These are phyloP conservation scores for Floccularia luteovirens DNA, from an alignment of 768 basidiomycete species.

Conservation along the genomic window DNA sequence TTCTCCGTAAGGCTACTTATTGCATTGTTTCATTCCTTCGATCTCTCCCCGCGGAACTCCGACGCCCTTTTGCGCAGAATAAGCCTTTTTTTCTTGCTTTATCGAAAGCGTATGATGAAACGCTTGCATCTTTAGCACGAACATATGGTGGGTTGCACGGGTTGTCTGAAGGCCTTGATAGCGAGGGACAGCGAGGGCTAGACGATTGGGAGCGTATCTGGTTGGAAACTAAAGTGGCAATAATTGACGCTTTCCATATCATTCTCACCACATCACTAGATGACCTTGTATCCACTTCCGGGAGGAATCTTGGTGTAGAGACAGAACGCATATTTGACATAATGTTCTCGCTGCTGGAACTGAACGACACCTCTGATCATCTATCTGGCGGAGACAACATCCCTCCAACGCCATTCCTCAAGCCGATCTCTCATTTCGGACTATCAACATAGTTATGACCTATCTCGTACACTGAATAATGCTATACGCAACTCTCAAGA, in stretches of 20 bases:
- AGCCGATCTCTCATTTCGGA: slow-evolving; percentile 62
- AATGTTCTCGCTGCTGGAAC: slow-evolving; percentile 50
- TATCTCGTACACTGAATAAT: slow-evolving; percentile 40
- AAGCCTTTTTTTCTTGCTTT: slow-evolving; percentile 48
- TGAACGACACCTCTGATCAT: slow-evolving; percentile 25
- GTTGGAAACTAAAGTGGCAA: slow-evolving; percentile 65
- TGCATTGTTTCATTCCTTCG: slow-evolving; percentile 49
- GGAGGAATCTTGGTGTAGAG: slow-evolving; percentile 32
- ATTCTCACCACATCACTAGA: slow-evolving; percentile 41
- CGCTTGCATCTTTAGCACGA: slow-evolving; percentile 44
- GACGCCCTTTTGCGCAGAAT: slow-evolving; percentile 44
- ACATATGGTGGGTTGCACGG: slow-evolving; percentile 53
- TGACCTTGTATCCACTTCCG: slow-evolving; percentile 37
- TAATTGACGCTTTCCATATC: slow-evolving; percentile 64
- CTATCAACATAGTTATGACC: slow-evolving; percentile 62
- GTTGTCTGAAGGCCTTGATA: slow-evolving; percentile 14
- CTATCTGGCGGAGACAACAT: slow-evolving; percentile 9
- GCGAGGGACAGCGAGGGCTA: slow-evolving; percentile 18
- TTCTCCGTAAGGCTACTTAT: slow-evolving; percentile 54
- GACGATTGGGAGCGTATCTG: slow-evolving; percentile 70
- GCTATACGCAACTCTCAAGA: slow-evolving; percentile 36
- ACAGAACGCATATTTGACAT: slow-evolving; percentile 50
- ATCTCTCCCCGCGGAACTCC: slow-evolving; percentile 36
- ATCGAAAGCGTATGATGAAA: slow-evolving; percentile 52
- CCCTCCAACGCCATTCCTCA: slow-evolving; percentile 48